Conservation (phyloP, 345 rosid species). For the Trapa bicornis region DNA sequence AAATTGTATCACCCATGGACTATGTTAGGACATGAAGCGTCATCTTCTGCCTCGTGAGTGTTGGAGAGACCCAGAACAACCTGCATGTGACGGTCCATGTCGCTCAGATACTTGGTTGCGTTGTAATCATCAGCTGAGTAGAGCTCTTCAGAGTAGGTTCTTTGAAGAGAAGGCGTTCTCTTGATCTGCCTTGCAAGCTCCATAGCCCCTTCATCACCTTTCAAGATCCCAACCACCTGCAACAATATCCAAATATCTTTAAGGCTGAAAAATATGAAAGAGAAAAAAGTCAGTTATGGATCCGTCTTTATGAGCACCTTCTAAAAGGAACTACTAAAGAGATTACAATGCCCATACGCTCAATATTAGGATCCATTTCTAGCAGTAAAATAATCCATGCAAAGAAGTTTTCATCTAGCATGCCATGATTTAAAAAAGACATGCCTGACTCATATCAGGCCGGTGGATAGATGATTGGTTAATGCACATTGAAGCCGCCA, state of each 20-base stretch:
- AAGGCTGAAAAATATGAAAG: no score
- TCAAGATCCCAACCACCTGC: slow-evolving; percentile 50
- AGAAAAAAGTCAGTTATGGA: no score
- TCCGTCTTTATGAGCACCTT: no score
- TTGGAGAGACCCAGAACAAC: slow-evolving; percentile 23
- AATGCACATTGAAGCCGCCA: slow-evolving; percentile 48
- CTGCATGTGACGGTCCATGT: slow-evolving; percentile 47
- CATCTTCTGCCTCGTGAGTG: neutral
- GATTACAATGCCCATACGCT: no score
- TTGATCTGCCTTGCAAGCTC: slow-evolving; percentile 19
- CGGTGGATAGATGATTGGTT: slow-evolving; percentile 42
- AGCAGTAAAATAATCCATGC: no score
- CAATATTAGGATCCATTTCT: no score
- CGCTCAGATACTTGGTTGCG: slow-evolving; percentile 41
- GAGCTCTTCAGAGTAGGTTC: slow-evolving; percentile 66
- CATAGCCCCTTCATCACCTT: slow-evolving; percentile 33
- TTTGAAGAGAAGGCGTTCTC: slow-evolving; percentile 22
- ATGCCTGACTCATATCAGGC: slow-evolving; percentile 79
- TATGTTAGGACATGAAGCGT: no score
- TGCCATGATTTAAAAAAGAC: slow-evolving; percentile 2
- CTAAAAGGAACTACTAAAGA: no score
- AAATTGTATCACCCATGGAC: no score
- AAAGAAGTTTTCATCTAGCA: no score
- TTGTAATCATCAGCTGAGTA: slow-evolving; percentile 61
- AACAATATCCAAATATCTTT: neutral